Evolutionary conservation across 768 basidiomycete genomes (phyloP).

Genomic region (Suillus ampliporus): DNA sequence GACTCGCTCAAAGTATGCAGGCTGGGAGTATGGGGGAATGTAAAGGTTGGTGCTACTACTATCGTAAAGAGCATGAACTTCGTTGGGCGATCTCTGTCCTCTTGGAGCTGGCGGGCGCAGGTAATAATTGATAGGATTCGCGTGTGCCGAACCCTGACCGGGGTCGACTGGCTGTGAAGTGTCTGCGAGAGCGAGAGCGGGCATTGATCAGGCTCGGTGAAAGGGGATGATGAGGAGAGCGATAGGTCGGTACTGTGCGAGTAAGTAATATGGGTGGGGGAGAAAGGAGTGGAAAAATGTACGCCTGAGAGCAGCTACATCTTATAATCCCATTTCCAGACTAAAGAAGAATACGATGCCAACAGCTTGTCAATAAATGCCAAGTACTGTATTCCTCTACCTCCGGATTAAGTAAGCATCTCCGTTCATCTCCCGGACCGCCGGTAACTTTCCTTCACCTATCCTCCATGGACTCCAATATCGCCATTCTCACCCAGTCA

Average conservation of each 20-base stretch:
- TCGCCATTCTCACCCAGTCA: conserved; percentile 64
- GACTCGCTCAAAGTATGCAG: conserved; percentile 23
- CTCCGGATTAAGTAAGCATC: conserved; percentile 15
- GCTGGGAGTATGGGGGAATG: conserved; percentile 15
- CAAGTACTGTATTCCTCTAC: conserved; percentile 18
- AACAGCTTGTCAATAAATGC: conserved; percentile 13
- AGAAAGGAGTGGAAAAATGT: conserved; percentile 33
- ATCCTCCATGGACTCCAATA: conserved; percentile 47
- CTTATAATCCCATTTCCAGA: conserved; percentile 32
- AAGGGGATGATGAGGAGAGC: conserved; percentile 2
- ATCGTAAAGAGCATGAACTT: conserved; percentile 34
- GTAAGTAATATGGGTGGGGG: conserved; percentile 14
- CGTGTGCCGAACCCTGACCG: conserved; percentile 7
- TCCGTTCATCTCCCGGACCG: conserved; percentile 15
- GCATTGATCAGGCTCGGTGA: conserved; percentile 27
- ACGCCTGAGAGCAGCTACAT: conserved; percentile 38
- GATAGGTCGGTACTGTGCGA: conserved; percentile 5
- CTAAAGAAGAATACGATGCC: conserved; percentile 16
- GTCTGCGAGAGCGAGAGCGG: conserved; percentile 32
- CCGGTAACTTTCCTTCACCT: conserved; percentile 12
- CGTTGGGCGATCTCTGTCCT: conserved; percentile 22
- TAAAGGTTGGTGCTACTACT: conserved; percentile 9
- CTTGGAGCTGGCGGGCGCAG: conserved; percentile 26
- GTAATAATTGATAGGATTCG: conserved; percentile 25
- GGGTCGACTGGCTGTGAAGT: conserved; percentile 11